Base-by-base conservation (phyloP, 225 moss, liverwort and hornwort species). In the Pleurozium schreberi region DNA sequence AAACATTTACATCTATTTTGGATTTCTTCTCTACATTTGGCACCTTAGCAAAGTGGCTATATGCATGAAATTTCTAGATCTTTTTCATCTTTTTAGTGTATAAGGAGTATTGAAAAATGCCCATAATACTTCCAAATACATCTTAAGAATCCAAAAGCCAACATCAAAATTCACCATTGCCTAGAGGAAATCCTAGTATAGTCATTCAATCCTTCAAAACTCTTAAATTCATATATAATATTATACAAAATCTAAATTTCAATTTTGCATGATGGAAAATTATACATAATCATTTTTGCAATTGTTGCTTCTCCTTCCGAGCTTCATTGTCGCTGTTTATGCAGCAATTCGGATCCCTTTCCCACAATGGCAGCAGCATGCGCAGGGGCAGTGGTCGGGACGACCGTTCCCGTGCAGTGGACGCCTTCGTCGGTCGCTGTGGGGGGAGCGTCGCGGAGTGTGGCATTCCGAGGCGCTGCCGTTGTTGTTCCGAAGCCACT, bases 401-500 rank as follows among this genome's bases (percentile, higher is more conserved):
- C 90, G 36, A 81, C 86, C 6, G 82, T 85, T 55, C 88, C 93
- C 20, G 74, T 87, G 86, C 90, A 90, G 40, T 90, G 79, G 90
- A 74, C 86, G n/a, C 75, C 93, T 74, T 73, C 90, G 52, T 66
- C 91, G 42, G 76, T 76, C 14, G 65, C 69, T 19, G 86, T 83
- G 22, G 70, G 70, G 59, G 65, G 78, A 50, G 86, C 90, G 33
- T 88, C 91, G n/a, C 77, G 88, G 60, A 88, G 86, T 86, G 90
- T 91, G 73, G 86, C 88, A 36, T 91, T 91, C 86, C 79, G 91
- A 62, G 93, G 93, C 75, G 49, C 90, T 83, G 86, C 88, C 8
- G 66, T 88, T 45, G 53, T 78, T 64, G 86, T 68, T 25, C 36
- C 74, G 80, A 90, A 86, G 55, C 91, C 91, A 34, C 90, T 93